Evolutionary conservation across 371 early-diverging fungal genomes (phyloP), one percentile per base, ranked within the genome.

Genomic region (Mucor lusitanicus): DNA sequence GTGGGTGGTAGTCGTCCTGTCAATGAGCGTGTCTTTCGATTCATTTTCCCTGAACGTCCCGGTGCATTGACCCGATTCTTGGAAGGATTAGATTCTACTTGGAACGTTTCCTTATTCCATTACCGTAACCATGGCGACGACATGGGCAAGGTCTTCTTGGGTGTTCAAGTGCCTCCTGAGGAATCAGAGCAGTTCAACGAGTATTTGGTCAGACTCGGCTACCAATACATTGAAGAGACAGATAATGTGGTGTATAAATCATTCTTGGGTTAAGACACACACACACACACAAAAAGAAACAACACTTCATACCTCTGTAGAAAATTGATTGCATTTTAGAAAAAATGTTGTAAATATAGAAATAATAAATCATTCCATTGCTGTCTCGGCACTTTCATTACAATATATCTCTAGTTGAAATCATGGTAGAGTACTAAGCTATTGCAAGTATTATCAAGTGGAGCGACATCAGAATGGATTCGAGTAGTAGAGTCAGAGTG

Each of bases 111-210:
- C 0, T 80, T 97, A n/a, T 96, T 97, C 85, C 96, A 97, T 75
- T 97, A 98, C 81, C 89, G 98, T 50, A 96, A 98, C 76, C 91
- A 93, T 74, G 99, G 99, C 32, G 95, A 94, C 66, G 90, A 98
- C 76, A 91, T 94, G 78, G 97, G 93, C 42, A 92, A 92, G 69
- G 96, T 97, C 2, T 79, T 97, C 67, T 91, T 93, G 9, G 99
- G 97, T 21, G 86, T 98, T 48, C 97, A 97, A 78, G 96, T 97
- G 17, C 94, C 95, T 21, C 85, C 87, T 12, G 74, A 80, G 33
- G 87, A 84, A 64, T 69, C 68, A 15, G 75, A 75, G 6, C 83
- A 79, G 11, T 94, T 97, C 70, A 84, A 87, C 62, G 67, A 61
- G 40, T 96, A 92, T 66, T 74, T 97, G 59, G 73, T 81, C 8